Base-by-base conservation (phyloP, 345 rosid genomes). In the Pseudoturritis turrita region DNA sequence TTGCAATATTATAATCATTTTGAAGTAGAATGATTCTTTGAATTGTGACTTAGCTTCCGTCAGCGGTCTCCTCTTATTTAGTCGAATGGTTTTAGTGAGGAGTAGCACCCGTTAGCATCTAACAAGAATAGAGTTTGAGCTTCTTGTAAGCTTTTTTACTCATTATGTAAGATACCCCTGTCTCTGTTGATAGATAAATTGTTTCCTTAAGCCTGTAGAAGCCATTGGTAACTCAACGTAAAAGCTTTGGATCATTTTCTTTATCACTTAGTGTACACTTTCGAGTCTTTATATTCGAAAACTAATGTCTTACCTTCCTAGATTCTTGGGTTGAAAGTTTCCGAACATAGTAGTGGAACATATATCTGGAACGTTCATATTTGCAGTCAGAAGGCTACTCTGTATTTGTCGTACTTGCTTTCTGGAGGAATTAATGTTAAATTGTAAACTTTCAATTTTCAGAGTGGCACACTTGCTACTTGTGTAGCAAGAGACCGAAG, bases 381-480 rank as follows among this genome's bases (percentile, higher is more conserved):
- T 19, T 50, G 57, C 22, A 35, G 41, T 52, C 65, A 26, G 35
- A 37, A 39, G 45, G 11, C 54, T 72, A 33, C 5, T 28, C 7
- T 62, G 13, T 44, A 40, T 21, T 1, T 29, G 8, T 40, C 6
- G 3, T 33, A 13, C 70, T 35, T 55, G 31, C 37, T 72, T 33
- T 56, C 63, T 36, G 59, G 18, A 35, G 50, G 15, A 10, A 12
- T 41, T 68, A 59, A 23, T 49, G 57, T 28, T 74, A 4, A 39
- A 17, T 41, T 40, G 22, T 74, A 9, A 43, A 51, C 0, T 23
- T 28, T 62, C 47, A 36, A 50, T 54, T 53, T 68, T 69, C 79
- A 76, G 79, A 15, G 59, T 69, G 79, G 75, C 79, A 76, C 79
- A 62, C 2, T 2, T 76, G 79, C 75, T 69, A 76, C 59, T 7